Conservation (phyloP, 2,329 filamentous ascomycete genomes). For the Phoma herbarum region DNA sequence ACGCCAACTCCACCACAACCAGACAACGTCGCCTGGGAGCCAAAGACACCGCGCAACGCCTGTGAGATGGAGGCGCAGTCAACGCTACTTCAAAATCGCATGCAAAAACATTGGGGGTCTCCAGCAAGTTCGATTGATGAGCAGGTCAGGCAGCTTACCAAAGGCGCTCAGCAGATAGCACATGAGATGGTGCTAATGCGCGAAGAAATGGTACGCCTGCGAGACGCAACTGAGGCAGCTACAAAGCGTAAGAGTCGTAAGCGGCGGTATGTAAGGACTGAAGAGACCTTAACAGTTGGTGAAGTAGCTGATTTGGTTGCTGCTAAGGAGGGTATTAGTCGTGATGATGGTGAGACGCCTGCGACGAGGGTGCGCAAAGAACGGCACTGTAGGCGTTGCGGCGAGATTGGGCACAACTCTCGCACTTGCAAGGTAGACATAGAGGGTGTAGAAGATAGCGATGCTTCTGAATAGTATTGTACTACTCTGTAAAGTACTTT, state of each 20-base stretch:
- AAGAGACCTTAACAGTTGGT: background rate
- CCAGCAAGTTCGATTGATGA: background rate
- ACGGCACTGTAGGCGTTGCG: background rate
- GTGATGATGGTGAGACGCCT: background rate
- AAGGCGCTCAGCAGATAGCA: background rate
- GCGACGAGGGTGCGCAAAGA: background rate
- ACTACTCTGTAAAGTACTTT: background rate
- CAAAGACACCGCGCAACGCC: too few species aligned
- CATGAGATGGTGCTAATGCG: background rate
- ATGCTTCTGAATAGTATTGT: background rate
- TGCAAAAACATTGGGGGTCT: background rate
- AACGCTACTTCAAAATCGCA: background rate
- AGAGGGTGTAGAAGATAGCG: background rate
- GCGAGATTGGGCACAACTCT: background rate
- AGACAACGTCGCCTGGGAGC: background rate
- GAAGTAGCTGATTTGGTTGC: background rate
- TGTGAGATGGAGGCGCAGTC: background rate
- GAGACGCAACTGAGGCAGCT: background rate
- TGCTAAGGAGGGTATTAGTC: background rate
- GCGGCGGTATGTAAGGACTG: background rate
- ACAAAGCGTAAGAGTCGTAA: background rate
- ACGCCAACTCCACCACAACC: background rate
- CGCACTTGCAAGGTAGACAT: slow-evolving; percentile 1
- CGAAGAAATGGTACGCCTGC: background rate
- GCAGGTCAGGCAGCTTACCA: background rate